These are phyloP conservation scores for Mrakia frigida DNA, from an alignment of 768 basidiomycete species.

Conservation along the genomic window DNA sequence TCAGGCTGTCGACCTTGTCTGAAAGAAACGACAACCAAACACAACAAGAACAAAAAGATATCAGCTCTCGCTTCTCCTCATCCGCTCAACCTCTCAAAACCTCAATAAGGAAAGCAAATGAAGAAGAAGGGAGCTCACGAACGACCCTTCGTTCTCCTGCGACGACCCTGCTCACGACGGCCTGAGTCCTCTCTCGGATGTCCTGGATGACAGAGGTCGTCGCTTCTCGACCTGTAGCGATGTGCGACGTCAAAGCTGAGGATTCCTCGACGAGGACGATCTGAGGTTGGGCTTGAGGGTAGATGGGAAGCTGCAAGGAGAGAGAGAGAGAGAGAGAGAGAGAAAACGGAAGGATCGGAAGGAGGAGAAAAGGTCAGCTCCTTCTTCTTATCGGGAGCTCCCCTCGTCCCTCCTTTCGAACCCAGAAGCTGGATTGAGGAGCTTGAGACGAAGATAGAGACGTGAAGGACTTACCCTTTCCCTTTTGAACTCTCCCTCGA, in stretches of 20 bases:
- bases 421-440: too few species aligned
- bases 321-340: not conserved
- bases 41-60: not conserved
- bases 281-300: conserved; percentile 45
- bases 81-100: not conserved
- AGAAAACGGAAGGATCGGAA: not conserved
- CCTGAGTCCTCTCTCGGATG: conserved; percentile 63
- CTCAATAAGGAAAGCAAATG: not conserved
- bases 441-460: not conserved
- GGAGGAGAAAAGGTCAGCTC: conserved; percentile 16
- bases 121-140: not conserved
- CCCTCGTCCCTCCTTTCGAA: not conserved
- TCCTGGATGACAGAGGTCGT: conserved; percentile 56
- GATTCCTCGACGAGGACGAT: conserved; percentile 68
- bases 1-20: conserved; percentile 78
- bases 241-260: conserved; percentile 68
- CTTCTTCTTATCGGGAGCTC: not conserved
- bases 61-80: not conserved
- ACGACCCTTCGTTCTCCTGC: conserved; percentile 61
- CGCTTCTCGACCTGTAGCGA: conserved; percentile 62
- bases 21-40: conserved; percentile 17
- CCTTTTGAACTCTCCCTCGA: not conserved
- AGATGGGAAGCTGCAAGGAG: conserved; percentile 33
- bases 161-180: conserved; percentile 74
- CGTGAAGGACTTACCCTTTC: not conserved